phyloP scores from a whole-genome alignment of 805 yeast genomes.

The Zygotorulaspora chibaensis region DNA sequence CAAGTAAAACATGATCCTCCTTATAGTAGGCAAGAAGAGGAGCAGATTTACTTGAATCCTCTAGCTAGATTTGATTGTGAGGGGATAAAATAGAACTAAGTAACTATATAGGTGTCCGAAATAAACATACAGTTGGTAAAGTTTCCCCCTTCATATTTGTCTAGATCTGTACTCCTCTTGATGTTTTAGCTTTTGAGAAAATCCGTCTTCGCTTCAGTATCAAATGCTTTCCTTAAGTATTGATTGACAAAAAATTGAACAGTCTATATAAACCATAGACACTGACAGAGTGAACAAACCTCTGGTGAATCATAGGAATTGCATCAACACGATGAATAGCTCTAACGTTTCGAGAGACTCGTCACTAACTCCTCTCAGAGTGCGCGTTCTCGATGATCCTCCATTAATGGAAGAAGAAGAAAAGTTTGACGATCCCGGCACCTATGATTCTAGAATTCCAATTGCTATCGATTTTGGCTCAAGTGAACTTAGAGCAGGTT shows the following conservation, averaged over 20 bases:
- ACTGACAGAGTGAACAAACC: too few species aligned
- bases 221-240: too few species aligned
- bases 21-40: conserved; percentile 73
- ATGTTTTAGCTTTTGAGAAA: too few species aligned
- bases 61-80: conserved; percentile 57
- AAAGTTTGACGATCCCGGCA: conserved; percentile 27
- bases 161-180: too few species aligned
- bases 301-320: neutral
- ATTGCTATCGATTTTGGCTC: conserved; percentile 88
- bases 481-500: conserved; percentile 54
- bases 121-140: too few species aligned
- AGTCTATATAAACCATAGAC: too few species aligned
- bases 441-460: conserved; percentile 47
- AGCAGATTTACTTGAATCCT: conserved; percentile 84
- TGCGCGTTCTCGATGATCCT: conserved; percentile 27
- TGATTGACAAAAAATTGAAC: too few species aligned
- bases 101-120: too few species aligned
- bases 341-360: conserved; percentile 25
- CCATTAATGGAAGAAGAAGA: conserved; percentile 33
- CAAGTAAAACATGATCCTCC: conserved; percentile 84
- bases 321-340: neutral
- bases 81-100: neutral
- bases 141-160: too few species aligned
- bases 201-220: too few species aligned
- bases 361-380: conserved; percentile 28